Evolutionary conservation across 768 basidiomycete species (phyloP).

Genomic region (Panellus pusillus): DNA sequence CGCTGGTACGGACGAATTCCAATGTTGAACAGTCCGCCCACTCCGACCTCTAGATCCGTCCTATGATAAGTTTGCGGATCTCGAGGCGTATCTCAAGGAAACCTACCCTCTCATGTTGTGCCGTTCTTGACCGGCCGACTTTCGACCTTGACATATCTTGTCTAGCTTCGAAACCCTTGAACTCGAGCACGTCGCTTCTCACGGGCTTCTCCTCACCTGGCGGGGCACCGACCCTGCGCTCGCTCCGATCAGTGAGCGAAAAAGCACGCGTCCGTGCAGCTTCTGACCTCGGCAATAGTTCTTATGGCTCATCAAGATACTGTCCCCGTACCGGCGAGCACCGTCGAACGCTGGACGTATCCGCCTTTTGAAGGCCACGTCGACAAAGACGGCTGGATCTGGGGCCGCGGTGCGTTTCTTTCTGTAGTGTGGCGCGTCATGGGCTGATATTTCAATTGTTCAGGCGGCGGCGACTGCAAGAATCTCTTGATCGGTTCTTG

Average conservation of each 20-base stretch:
- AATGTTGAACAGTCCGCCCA: neutral
- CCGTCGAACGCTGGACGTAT: constrained; percentile 44
- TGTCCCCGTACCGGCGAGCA: constrained; percentile 48
- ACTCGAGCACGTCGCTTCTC: constrained; percentile 48
- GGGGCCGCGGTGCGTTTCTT: constrained; percentile 40
- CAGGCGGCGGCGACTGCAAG: constrained; percentile 54
- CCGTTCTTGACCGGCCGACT: neutral
- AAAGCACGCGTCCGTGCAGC: constrained; percentile 23
- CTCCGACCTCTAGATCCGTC: constrained; percentile 27
- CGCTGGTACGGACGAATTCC: constrained; percentile 20
- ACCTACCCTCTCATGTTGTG: constrained; percentile 51
- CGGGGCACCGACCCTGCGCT: constrained; percentile 45
- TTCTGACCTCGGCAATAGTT: neutral
- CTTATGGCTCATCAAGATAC: constrained; percentile 37
- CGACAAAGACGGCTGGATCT: constrained; percentile 44
- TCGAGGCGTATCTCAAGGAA: constrained; percentile 38
- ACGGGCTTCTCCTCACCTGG: constrained; percentile 58
- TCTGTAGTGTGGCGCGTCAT: neutral
- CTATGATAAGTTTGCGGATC: constrained; percentile 36
- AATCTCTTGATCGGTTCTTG: constrained; percentile 36
- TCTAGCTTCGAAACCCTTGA: constrained; percentile 3
- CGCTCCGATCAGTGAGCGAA: constrained; percentile 45
- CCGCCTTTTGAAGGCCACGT: constrained; percentile 50
- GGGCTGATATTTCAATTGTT: neutral
- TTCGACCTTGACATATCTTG: neutral